phyloP scores from a whole-genome alignment of 2,329 filamentous ascomycete genomes.

The Tolypocladium ovalisporum region DNA sequence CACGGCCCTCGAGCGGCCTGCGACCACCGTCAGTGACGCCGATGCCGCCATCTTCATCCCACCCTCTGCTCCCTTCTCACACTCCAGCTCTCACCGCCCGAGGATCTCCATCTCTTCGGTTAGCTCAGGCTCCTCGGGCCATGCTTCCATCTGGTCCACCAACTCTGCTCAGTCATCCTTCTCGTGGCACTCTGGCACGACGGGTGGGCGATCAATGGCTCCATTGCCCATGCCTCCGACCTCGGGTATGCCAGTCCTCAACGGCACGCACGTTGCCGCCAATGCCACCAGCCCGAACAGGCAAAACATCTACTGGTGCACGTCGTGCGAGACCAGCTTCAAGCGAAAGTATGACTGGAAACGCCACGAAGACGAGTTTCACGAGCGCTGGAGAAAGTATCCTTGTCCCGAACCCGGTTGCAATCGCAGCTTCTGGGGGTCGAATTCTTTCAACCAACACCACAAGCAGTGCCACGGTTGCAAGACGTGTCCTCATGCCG shows the following conservation, averaged over 20 bases:
- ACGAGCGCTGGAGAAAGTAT: conserved; percentile 58
- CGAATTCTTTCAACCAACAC: conserved; percentile 58
- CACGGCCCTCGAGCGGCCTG: conserved; percentile 1
- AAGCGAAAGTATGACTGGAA: conserved; percentile 62
- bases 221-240: conserved; percentile 23
- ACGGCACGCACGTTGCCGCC: conserved; percentile 18
- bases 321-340: conserved; percentile 52
- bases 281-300: conserved; percentile 17
- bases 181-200: conserved; percentile 26
- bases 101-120: conserved; percentile 38
- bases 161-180: conserved; percentile 27
- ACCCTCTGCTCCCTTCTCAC: conserved; percentile 24
- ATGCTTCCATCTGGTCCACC: conserved; percentile 34
- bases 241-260: conserved; percentile 18
- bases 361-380: conserved; percentile 58
- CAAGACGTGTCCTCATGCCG: conserved; percentile 54
- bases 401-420: conserved; percentile 52
- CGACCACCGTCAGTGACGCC: conserved; percentile 3
- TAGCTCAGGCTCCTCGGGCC: conserved; percentile 37
- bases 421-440: conserved; percentile 57
- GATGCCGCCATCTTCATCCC: conserved; percentile 21
- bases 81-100: conserved; percentile 23
- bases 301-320: conserved; percentile 45
- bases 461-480: conserved; percentile 55
- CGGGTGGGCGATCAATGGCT: conserved; percentile 22